These are phyloP conservation scores for Xylariaceae sp. DNA, from an alignment of 2,329 filamentous ascomycete genomes.

Conservation along the genomic window DNA sequence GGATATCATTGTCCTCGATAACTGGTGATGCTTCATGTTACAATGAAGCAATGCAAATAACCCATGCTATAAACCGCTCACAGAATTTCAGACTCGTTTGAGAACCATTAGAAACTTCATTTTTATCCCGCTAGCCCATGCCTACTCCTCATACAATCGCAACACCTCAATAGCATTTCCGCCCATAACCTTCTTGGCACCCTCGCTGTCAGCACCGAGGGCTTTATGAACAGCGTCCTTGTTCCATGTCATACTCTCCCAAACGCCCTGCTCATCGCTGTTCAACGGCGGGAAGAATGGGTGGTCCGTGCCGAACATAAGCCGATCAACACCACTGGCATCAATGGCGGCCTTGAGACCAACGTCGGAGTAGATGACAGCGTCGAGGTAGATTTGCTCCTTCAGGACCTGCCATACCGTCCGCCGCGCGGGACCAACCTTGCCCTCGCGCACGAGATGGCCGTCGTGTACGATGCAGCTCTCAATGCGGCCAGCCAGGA, in stretches of 20 bases:
- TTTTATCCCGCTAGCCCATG: not conserved
- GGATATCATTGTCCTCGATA: too few relatives aligned
- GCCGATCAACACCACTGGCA: constrained; percentile 57
- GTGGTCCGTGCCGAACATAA: constrained; percentile 80
- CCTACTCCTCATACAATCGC: constrained; percentile 25
- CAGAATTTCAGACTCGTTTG: not conserved
- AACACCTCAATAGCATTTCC: constrained; percentile 31
- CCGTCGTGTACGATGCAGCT: constrained; percentile 81
- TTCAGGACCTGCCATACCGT: constrained; percentile 52
- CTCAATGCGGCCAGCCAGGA: constrained; percentile 82
- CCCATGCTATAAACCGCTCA: too few relatives aligned
- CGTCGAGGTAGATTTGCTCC: constrained; percentile 81
- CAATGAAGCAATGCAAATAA: too few relatives aligned
- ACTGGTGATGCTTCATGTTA: too few relatives aligned
- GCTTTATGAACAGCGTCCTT: constrained; percentile 34
- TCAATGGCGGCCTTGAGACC: constrained; percentile 66
- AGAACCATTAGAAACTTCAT: not conserved
- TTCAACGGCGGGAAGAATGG: constrained; percentile 77
- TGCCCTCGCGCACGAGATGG: constrained; percentile 62
- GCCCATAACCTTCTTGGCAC: constrained; percentile 30
- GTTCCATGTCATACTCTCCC: constrained; percentile 63
- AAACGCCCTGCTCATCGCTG: constrained; percentile 56
- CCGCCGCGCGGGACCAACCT: constrained; percentile 42
- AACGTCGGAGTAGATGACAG: constrained; percentile 74
- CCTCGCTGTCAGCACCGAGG: constrained; percentile 28